Evolutionary conservation across 495 filamentous ascomycete species (phyloP), one percentile per base, ranked within the genome.

Genomic region (Daldinia grandis): DNA sequence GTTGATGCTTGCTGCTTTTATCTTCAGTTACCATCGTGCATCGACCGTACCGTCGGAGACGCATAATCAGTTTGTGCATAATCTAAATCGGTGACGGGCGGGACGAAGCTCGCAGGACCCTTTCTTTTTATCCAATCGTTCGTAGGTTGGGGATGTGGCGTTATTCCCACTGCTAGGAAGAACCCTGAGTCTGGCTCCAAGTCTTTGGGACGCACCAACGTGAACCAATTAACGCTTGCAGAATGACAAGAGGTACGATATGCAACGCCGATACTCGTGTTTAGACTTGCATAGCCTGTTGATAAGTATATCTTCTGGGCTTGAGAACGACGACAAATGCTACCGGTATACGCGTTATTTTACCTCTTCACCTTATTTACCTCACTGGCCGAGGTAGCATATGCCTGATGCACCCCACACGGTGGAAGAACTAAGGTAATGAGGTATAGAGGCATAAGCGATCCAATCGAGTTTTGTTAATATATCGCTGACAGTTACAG

Each of bases 1-100:
- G 66, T 30, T 54, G 60, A 10, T 69, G 57, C 30, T 64, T 64
- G 42, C 17, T 37, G 12, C 19, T 55, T n/a, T 14, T 28, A 37
- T 56, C 64, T 28, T 44, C 64, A 21, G 37, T 5, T 57, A 30
- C 30, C 49, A 61, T 64, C 6, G 49, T 61, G 42, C 60, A 68
- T 53, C 55, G 69, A 67, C 63, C 63, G 21, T 72, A 64, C 19
- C 30, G 62, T 42, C 59, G 58, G 38, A 72, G 54, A 24, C 51
- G 69, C 47, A 61, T 14, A 17, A 72, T 14, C 47, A 62, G 14
- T 14, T 67, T 72, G 17, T 72, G 53, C 63, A 72, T 66, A 35
- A 10, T 63, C 31, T 17, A 19, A 25, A 33, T 2, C 2, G 47
- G 49, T 10, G 21, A 50, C 24, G 27, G 40, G 37, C 8, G 28